Percentiles rank a stretch among this genome's conserved stretches.
phyloP scores from a whole-genome alignment of 2,329 filamentous ascomycete species.

The Botrytis galanthina region DNA sequence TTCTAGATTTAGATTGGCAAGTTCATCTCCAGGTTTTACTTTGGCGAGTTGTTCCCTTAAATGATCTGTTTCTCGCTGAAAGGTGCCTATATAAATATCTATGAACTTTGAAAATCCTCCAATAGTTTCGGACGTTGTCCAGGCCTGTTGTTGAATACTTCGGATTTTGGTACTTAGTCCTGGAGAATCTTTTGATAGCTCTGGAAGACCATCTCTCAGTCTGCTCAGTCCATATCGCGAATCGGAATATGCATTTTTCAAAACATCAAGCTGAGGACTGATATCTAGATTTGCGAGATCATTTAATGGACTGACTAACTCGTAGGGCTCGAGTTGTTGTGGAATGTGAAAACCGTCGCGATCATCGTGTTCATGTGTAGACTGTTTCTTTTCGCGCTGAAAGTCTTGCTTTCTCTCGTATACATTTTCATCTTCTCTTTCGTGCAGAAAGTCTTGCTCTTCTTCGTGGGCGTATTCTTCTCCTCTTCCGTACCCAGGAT shows the following conservation, averaged over 20 bases:
- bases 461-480: neutral
- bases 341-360: neutral
- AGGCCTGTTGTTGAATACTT: neutral
- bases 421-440: neutral
- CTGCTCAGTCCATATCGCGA: neutral
- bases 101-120: neutral
- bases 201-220: neutral
- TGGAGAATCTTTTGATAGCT: neutral
- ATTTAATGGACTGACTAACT: neutral
- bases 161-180: neutral
- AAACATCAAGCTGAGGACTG: neutral
- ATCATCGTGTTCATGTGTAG: neutral
- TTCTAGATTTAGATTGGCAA: neutral
- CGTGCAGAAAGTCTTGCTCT: neutral
- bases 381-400: neutral
- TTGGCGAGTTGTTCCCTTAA: neutral
- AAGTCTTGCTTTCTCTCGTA: neutral
- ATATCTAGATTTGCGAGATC: neutral
- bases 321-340: neutral
- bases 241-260: neutral
- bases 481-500: neutral
- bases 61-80: neutral
- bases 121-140: neutral
- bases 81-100: accelerated
- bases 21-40: neutral